phyloP scores from a whole-genome alignment of 306 rosid genomes.

The Geum urbanum region DNA sequence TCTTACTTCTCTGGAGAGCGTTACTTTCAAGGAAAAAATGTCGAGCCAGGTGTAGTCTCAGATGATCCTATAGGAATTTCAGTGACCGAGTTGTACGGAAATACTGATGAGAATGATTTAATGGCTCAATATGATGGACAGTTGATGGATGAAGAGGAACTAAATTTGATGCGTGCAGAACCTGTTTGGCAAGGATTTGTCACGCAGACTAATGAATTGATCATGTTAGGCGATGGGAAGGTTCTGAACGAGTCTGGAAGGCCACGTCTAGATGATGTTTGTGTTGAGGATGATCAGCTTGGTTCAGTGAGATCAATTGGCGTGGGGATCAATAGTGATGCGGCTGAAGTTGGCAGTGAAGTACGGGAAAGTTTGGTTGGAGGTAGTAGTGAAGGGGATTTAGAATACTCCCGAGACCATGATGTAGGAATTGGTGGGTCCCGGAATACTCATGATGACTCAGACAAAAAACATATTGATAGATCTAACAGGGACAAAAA shows the following conservation, averaged over 20 bases:
- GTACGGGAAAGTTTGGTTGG: conserved; percentile 86
- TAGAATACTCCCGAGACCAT: conserved; percentile 63
- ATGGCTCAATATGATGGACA: conserved; percentile 87
- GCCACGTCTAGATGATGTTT: conserved; percentile 54
- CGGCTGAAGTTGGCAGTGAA: conserved; percentile 83
- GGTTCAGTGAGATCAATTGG: conserved; percentile 97
- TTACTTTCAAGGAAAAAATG: conserved; percentile 63
- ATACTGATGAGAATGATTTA: conserved; percentile 55
- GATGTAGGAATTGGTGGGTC: conserved; percentile 54
- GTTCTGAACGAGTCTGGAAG: conserved; percentile 55
- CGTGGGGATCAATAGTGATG: conserved; percentile 90
- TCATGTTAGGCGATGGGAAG: conserved; percentile 73
- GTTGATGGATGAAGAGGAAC: conserved; percentile 83
- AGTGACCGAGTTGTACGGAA: conserved; percentile 67
- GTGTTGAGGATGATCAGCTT: conserved; percentile 78
- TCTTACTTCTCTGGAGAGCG: conserved; percentile 92
- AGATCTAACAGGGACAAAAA: conserved; percentile 46
- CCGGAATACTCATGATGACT: conserved; percentile 46
- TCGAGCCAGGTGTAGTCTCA: conserved; percentile 56
- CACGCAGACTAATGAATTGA: conserved; percentile 66
- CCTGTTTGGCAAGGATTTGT: conserved; percentile 99
- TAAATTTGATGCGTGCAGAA: conserved; percentile 78
- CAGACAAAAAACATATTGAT: conserved; percentile 43
- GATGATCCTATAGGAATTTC: conserved; percentile 68
- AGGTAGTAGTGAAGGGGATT: conserved; percentile 80